Percentiles rank a stretch among this genome's conserved stretches.
Evolutionary conservation across 345 rosid genomes (phyloP).

Genomic region (Populus tremula): DNA sequence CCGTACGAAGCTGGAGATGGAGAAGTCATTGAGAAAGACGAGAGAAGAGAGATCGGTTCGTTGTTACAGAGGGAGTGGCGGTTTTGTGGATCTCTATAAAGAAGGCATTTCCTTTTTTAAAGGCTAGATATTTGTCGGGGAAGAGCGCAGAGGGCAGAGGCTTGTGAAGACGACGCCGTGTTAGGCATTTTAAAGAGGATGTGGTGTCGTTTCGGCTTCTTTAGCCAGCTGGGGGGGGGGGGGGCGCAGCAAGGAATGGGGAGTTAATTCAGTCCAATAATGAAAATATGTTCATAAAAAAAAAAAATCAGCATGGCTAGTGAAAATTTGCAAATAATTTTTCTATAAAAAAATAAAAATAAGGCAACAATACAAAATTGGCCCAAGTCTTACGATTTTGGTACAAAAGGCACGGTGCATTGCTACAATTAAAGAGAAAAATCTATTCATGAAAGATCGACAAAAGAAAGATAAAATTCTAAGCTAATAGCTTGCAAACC

Average conservation of each 20-base stretch:
- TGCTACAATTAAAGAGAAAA: no score
- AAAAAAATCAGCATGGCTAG: no score
- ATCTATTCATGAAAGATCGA: no score
- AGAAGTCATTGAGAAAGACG: slow-evolving; percentile 20
- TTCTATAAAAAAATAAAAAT: no score
- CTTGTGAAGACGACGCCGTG: neutral
- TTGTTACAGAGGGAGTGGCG: neutral
- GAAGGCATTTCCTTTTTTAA: neutral
- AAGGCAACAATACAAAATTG: no score
- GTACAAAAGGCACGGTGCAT: no score
- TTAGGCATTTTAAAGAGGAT: neutral
- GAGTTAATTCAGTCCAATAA: neutral
- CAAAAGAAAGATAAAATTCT: no score
- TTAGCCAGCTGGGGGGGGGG: neutral
- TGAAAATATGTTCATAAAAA: neutral
- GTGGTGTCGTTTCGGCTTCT: neutral
- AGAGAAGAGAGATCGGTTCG: neutral
- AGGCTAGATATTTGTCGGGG: neutral
- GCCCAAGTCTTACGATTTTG: no score
- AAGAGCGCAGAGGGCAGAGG: neutral
- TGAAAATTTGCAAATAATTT: no score
- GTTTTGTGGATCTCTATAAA: neutral
- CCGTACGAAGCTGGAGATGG: slow-evolving; percentile 16
- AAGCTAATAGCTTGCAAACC: no score
- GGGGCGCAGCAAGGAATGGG: neutral